Evolutionary conservation across 306 rosid genomes (phyloP), one percentile per base, ranked within the genome.

Genomic region (Inga leiocalycina): DNA sequence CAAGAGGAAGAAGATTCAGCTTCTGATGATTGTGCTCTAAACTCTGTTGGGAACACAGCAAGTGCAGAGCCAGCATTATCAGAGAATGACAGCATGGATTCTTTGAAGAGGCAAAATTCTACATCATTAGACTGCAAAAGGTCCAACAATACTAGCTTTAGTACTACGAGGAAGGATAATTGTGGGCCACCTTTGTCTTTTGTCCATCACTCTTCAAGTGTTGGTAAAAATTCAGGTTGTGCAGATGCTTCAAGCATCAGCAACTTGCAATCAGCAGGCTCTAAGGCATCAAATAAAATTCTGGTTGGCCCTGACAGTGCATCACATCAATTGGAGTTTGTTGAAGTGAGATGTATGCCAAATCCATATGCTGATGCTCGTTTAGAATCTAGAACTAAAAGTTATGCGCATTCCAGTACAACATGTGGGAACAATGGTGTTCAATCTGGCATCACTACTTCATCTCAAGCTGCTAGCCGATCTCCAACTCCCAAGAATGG

Each of bases 401-500:
- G 71, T 37, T 65, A 82, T 56, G 80, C 87, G 6, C 77, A 76
- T 83, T 71, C 85, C 74, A 59, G 72, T 74, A n/a, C 88, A 46
- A 87, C 81, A 82, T 54, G 70, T 57, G 86, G 80, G 79, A 87
- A 78, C 59, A 87, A 88, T 82, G 78, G 75, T 75, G 62, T 67
- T 74, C 90, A 87, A 85, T 77, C 86, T 71, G 65, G 85, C 41
- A 86, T 71, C 85, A 79, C 80, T 79, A 66, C 78, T 75, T 81
- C 93, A 76, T 86, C 91, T 66, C 91, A 80, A 77, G 89, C 54
- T 80, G 80, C 87, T 62, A 87, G 74, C 87, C 77, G 71, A 79
- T 81, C 89, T 78, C 85, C 76, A 72, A 91, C 86, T 87, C 84
- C 91, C n/a, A 90, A 82, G 87, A 86, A 84, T 84, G 94, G 89